Evolutionary conservation across 768 basidiomycete genomes (phyloP), one percentile per base, ranked within the genome.

Genomic region (Guyanaporus albipodus): DNA sequence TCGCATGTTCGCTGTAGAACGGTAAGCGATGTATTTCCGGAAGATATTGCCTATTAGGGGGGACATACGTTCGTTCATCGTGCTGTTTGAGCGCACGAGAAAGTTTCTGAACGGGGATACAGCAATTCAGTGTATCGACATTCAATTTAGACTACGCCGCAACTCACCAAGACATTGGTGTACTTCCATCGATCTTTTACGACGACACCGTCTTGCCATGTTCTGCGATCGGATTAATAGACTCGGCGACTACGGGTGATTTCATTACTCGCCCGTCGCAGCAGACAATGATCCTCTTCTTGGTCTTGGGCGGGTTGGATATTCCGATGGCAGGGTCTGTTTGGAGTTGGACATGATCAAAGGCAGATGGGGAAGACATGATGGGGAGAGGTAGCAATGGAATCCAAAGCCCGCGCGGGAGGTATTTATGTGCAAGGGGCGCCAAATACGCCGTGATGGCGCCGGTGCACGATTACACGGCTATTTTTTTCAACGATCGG

Each of bases 131-230:
- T 37, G 6, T 44, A 18, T 6, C 12, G 12, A 8, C 31, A 15
- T 29, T 42, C 26, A 28, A 26, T n/a, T 11, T 27, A 26, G 14
- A 19, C 15, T 24, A 12, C 22, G 23, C 17, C 34, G 27, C 8
- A 10, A 50, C 75, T 48, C 35, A 80, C 80, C 42, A 82, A 61
- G 28, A 83, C 67, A 56, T 83, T 83, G 27, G 81, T 81, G 45
- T 76, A 80, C 38, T 59, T 69, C 50, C 75, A 73, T 22, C 74
- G 65, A 17, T 75, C 67, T 37, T 60, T 59, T 12, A 67, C 64
- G 3, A 70, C 58, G 29, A 80, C 56, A 2, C 80, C 85, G 57
- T 87, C 83, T 67, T 86, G 78, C 83, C 85, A 86, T 17, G 85
- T 87, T 34, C 85, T 87, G 40, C 26, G 15, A 26, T 42, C n/a